A percentile compares a stretch with the other conserved stretches of the same genome.
These are phyloP conservation scores for Staphylotrichum longicolle DNA, from an alignment of 495 filamentous ascomycete species.

Conservation along the genomic window DNA sequence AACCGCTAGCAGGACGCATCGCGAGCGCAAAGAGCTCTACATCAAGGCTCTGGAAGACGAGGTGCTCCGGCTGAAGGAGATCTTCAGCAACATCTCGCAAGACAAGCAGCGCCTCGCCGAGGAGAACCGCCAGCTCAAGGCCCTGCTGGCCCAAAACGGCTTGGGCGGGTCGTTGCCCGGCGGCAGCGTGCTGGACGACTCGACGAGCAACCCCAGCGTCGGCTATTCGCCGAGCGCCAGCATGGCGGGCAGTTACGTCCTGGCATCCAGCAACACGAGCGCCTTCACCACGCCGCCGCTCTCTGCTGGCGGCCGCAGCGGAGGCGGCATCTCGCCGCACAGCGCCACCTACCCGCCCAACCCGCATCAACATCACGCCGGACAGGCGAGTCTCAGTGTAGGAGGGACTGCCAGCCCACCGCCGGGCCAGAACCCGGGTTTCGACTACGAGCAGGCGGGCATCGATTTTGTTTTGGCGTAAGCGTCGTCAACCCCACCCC, in stretches of 20 bases:
- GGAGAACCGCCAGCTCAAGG: slow-evolving; percentile 76
- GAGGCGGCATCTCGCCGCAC: slow-evolving; percentile 38
- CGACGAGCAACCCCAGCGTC: slow-evolving; percentile 43
- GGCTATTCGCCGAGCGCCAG: slow-evolving; percentile 55
- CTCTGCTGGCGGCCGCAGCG: slow-evolving; percentile 36
- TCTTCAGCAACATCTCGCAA: slow-evolving; percentile 57
- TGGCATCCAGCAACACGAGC: slow-evolving; percentile 41
- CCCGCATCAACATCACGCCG: slow-evolving; percentile 28
- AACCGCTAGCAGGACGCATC: slow-evolving; percentile 65
- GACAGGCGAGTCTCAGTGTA: slow-evolving; percentile 14
- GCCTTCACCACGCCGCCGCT: slow-evolving; percentile 45
- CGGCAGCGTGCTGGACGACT: slow-evolving; percentile 46
- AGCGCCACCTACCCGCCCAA: slow-evolving; percentile 35
- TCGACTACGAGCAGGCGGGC: slow-evolving; percentile 85
- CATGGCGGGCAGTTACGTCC: slow-evolving; percentile 52
- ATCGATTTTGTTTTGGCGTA: slow-evolving; percentile 97
- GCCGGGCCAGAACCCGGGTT: slow-evolving; percentile 38
- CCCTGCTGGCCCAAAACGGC: slow-evolving; percentile 69
- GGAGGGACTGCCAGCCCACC: slow-evolving; percentile 18
- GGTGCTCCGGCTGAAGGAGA: slow-evolving; percentile 67
- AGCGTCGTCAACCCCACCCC: slow-evolving; percentile 39
- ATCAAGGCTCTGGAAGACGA: slow-evolving; percentile 91
- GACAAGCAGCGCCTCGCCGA: slow-evolving; percentile 65
- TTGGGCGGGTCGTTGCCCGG: slow-evolving; percentile 46
- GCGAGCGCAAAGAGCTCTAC: slow-evolving; percentile 94